Percentiles rank a stretch among this genome's conserved stretches.
Conservation (phyloP, 176 grass and related monocot species). For the Rhipidocladum racemiflorum region DNA sequence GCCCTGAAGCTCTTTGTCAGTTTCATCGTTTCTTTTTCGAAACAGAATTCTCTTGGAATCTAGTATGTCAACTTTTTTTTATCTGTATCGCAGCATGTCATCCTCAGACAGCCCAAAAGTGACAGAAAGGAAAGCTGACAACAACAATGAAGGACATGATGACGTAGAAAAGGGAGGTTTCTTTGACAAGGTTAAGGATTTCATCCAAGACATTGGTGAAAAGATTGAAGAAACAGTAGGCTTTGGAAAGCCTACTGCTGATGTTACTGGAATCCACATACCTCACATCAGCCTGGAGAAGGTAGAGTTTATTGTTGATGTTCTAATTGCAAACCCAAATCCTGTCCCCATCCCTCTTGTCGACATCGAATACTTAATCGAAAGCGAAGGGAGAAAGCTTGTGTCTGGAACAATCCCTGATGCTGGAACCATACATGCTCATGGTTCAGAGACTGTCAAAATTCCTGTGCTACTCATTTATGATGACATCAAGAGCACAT, state of each 20-base stretch:
- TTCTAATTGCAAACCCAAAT: constrained; percentile 54
- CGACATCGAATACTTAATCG: constrained; percentile 59
- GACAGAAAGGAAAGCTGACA: constrained; percentile 35
- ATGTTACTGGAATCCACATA: constrained; percentile 53
- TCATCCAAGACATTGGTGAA: constrained; percentile 68
- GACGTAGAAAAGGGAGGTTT: constrained; percentile 43
- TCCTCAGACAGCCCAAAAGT: constrained; percentile 42
- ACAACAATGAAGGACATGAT: constrained; percentile 5
- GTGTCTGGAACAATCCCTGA: constrained; percentile 69
- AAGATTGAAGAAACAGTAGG: constrained; percentile 66
- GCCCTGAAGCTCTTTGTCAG: background rate
- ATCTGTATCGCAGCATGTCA: constrained; percentile 34
- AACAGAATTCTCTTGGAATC: background rate
- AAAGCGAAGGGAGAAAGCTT: constrained; percentile 63
- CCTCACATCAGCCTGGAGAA: constrained; percentile 60
- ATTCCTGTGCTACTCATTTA: constrained; percentile 55
- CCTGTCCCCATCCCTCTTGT: constrained; percentile 69
- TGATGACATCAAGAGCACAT: constrained; percentile 63
- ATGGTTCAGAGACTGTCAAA: constrained; percentile 60
- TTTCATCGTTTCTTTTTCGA: background rate
- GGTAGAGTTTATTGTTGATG: constrained; percentile 52
- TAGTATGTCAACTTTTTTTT: background rate
- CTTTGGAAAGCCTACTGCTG: constrained; percentile 55
- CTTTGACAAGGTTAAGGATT: constrained; percentile 69
- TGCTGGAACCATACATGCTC: constrained; percentile 67